phyloP scores from a whole-genome alignment of 768 basidiomycete species.

The Leccinum truebloodii region DNA sequence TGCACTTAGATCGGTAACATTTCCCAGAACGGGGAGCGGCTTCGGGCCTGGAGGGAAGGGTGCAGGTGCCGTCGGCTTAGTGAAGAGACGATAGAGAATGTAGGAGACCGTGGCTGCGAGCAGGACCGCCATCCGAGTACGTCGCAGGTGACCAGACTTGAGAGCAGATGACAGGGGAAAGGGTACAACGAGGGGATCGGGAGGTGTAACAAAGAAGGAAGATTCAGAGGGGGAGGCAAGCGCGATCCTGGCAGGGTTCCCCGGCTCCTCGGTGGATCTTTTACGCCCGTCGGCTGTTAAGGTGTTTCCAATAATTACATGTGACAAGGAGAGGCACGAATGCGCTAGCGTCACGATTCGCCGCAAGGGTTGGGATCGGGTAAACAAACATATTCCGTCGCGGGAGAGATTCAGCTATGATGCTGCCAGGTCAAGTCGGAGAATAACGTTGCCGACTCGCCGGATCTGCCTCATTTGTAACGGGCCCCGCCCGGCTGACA shows the following conservation, averaged over 20 bases:
- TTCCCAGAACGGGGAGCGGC: slow-evolving; percentile 65
- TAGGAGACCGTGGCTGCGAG: slow-evolving; percentile 20
- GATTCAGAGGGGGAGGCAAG: slow-evolving; percentile 5
- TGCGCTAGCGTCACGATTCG: too few species aligned
- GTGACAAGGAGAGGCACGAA: background rate
- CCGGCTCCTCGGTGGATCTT: background rate
- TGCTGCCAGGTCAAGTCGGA: background rate
- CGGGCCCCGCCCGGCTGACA: background rate
- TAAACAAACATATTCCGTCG: background rate
- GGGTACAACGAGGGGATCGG: slow-evolving; percentile 11
- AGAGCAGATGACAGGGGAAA: background rate
- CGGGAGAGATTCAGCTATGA: background rate
- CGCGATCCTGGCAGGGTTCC: background rate
- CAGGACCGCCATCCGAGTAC: slow-evolving; percentile 20
- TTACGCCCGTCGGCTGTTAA: background rate
- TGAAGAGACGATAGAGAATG: slow-evolving; percentile 18
- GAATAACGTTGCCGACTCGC: background rate
- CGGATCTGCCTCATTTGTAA: background rate
- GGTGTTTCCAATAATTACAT: background rate
- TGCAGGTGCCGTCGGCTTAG: slow-evolving; percentile 26
- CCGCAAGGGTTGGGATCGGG: background rate
- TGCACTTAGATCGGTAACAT: slow-evolving; percentile 57
- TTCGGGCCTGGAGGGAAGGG: slow-evolving; percentile 68
- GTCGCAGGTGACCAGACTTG: background rate
- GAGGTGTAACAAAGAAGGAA: slow-evolving; percentile 25